These are phyloP conservation scores for Leptoxyphium fumago DNA, from an alignment of 2,329 filamentous ascomycete genomes.

Conservation along the genomic window DNA sequence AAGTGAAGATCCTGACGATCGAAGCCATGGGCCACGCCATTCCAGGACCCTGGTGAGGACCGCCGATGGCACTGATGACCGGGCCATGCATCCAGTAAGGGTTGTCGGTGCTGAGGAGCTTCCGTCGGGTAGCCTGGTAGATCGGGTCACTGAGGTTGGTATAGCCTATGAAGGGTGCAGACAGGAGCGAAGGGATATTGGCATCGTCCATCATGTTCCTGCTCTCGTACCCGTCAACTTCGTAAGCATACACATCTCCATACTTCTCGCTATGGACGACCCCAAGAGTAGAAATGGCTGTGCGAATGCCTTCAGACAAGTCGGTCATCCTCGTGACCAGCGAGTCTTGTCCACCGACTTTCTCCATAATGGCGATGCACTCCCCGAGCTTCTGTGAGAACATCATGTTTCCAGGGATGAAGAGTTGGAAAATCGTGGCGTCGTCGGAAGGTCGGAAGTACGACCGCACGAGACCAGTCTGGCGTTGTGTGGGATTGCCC, in stretches of 20 bases:
- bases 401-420: constrained; percentile 51
- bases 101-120: constrained; percentile 31
- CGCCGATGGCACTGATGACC: constrained; percentile 33
- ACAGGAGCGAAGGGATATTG: constrained; percentile 53
- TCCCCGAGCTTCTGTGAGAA: constrained; percentile 48
- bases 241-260: constrained; percentile 32
- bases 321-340: constrained; percentile 42
- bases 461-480: constrained; percentile 34
- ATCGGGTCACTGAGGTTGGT: constrained; percentile 23
- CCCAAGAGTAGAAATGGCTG: constrained; percentile 30
- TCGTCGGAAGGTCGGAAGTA: constrained; percentile 38
- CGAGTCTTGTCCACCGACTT: constrained; percentile 33
- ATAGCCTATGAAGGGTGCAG: constrained; percentile 50
- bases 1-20: constrained; percentile 37
- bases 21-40: constrained; percentile 38
- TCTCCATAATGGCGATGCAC: constrained; percentile 37
- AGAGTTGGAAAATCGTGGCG: constrained; percentile 34
- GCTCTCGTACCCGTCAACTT: constrained; percentile 32
- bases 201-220: constrained; percentile 56
- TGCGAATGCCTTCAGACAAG: constrained; percentile 33
- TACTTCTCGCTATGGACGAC: constrained; percentile 23
- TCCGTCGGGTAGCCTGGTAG: constrained; percentile 31
- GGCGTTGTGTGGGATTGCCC: constrained; percentile 34
- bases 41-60: constrained; percentile 32
- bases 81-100: constrained; percentile 38